A percentile compares a stretch with the other conserved stretches of the same genome.
Conservation (phyloP, 23 red algal genomes). For the Gracilaria gracilis region DNA sequence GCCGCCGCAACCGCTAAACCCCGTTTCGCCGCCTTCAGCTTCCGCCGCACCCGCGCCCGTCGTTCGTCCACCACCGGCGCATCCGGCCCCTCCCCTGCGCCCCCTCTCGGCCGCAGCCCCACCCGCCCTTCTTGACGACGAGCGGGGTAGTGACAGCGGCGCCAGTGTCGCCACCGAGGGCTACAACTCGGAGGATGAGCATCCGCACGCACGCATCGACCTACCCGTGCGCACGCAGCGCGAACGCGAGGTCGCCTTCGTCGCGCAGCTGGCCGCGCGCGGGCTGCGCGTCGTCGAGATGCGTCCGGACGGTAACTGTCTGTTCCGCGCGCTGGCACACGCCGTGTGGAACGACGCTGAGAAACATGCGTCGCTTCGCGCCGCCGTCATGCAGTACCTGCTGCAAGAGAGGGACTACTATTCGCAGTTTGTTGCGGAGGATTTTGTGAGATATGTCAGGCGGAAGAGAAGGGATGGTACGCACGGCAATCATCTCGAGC, state of each 20-base stretch:
- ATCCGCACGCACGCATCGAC: conserved; percentile 22
- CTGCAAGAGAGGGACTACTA: conserved; percentile 73
- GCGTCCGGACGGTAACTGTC: conserved; percentile 81
- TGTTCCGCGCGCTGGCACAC: conserved; percentile 81
- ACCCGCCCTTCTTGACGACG: conserved; percentile 29
- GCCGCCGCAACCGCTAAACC: background rate
- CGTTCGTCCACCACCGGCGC: background rate
- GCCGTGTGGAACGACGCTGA: conserved; percentile 67
- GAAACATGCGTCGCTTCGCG: conserved; percentile 50
- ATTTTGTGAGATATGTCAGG: conserved; percentile 68
- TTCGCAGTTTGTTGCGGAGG: conserved; percentile 76
- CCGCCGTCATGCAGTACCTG: conserved; percentile 71
- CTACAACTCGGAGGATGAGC: conserved; percentile 67
- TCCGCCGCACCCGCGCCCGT: background rate
- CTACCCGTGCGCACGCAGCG: conserved; percentile 34
- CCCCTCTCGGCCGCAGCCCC: conserved; percentile 21
- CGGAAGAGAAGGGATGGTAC: conserved; percentile 76
- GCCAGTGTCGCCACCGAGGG: conserved; percentile 44
- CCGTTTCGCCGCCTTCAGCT: background rate
- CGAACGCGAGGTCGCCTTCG: conserved; percentile 47
- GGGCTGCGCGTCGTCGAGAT: conserved; percentile 79
- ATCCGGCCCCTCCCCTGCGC: conserved; percentile 16
- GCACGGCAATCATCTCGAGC: conserved; percentile 80
- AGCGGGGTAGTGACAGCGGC: conserved; percentile 58
- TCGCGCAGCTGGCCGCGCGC: conserved; percentile 21